Base-by-base conservation (phyloP, 768 basidiomycete species). In the Auriscalpium microsporum region DNA sequence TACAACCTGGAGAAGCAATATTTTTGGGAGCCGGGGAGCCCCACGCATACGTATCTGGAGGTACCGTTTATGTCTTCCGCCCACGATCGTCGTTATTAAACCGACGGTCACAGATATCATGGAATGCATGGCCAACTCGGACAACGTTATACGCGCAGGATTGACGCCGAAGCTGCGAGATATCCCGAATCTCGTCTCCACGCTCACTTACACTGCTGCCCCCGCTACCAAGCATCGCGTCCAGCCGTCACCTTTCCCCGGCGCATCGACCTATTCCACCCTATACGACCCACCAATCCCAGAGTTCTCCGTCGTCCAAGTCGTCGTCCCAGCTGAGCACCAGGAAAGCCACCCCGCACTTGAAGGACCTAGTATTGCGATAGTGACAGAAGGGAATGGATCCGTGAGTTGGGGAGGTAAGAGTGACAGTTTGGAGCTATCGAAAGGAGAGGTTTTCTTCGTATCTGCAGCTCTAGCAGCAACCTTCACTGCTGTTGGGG, bases 71-170 rank as follows among this genome's bases (percentile, higher is more conserved):
- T 44, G 50, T 50, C 19, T 28, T 42, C 28, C 45, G 28, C 5
- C 21, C 46, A n/a, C 13, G 42, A 28, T 23, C 11, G 38, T 5
- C 8, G 45, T 57, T 4, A 54, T 48, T n/a, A 11, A 42, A 21
- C 10, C 37, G 9, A 4, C 13, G 17, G 3, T 34, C 42, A 5
- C 64, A 95, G 95, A 99, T 66, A 94, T 94, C 69, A 92, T 98
- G 66, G 96, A 98, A 67, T 95, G 93, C 73, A 98, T 98, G 94
- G 95, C 95, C 23, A 94, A 94, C 58, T 94, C 92, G 0, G 96
- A 99, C 73, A 98, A 98, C 69, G 96, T 99, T 69, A 94, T 99
- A 60, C 90, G 96, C 35, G 96, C 96, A 8, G 96, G 96, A 13
- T 83, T 99, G 42, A 99, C 96, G 0, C 95, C 96, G 2, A 99